Evolutionary conservation across 345 rosid genomes (phyloP), one percentile per base, ranked within the genome.

Genomic region (Bruguiera parviflora): DNA sequence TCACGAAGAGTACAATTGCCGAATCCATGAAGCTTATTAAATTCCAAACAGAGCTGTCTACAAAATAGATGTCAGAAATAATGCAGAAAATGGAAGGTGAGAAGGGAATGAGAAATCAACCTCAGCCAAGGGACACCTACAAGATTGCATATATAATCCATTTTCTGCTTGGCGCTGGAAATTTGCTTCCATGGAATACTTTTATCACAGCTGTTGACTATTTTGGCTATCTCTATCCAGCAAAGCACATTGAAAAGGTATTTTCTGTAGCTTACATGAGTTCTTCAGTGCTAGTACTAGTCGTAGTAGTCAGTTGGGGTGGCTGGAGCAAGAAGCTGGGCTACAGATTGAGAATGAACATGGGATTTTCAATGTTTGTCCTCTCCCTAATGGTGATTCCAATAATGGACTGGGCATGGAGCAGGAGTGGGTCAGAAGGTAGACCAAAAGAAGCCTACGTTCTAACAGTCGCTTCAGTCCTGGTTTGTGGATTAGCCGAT

Each of bases 131-230:
- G 78, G 97, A 91, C 78, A 67, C 85, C 61, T 91, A 68, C 81
- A 88, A 73, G 80, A 71, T 85, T 32, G 96, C 96, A 43, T 94
- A 91, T 69, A 72, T 84, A 68, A 86, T 91, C 73, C 96, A 94
- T 80, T 91, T 89, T 85, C 74, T 94, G 73, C 87, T 94, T 39
- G 99, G 99, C 58, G 96, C 92, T 20, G 97, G 96, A 46, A 91
- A 89, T 82, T 83, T 94, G 76, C 93, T 89, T 72, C 99, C 99
- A 2, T 94, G 99, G 97, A 94, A 94, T 73, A 86, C 93, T 68
- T 90, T 87, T 56, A 94, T 94, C 80, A 94, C 93, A 1, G 97
- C 96, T 20, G 84, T 87, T 25, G 97, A 94, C 82, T 91, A 91
- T 78, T 94, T 94, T 21, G 78, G 89, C 27, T 72, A 77, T 75